These are phyloP conservation scores for Suhomyces bribrorum DNA, from an alignment of 1,139 yeast species.

Conservation along the genomic window DNA sequence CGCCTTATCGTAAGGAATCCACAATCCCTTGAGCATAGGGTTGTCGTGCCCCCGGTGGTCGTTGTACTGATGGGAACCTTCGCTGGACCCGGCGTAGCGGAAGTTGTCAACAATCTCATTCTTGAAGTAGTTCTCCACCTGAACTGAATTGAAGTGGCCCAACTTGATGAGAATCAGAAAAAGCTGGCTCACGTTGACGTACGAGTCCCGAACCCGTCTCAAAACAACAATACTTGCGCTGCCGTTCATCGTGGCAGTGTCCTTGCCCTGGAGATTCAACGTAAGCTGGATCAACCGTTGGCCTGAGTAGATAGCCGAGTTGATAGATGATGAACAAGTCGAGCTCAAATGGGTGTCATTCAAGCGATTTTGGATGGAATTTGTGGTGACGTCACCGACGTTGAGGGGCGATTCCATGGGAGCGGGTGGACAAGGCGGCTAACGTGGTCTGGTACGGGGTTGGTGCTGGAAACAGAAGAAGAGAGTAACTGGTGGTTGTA, in stretches of 20 bases:
- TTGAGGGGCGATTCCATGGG: slow-evolving; percentile 49
- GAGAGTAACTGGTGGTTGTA: slow-evolving; percentile 1
- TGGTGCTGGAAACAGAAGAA: not conserved
- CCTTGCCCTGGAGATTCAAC: slow-evolving; percentile 17
- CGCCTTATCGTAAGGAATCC: slow-evolving; percentile 51
- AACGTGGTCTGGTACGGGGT: not conserved
- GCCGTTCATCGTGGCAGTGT: not conserved
- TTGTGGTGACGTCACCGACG: slow-evolving; percentile 47
- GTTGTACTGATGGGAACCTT: slow-evolving; percentile 21
- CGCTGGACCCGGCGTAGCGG: slow-evolving; percentile 30
- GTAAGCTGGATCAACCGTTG: slow-evolving; percentile 43
- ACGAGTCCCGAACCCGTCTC: slow-evolving; percentile 49
- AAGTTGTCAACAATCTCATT: slow-evolving; percentile 38
- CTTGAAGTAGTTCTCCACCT: slow-evolving; percentile 31
- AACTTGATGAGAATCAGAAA: slow-evolving; percentile 35
- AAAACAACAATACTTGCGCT: slow-evolving; percentile 26
- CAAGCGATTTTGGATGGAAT: slow-evolving; percentile 41
- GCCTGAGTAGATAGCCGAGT: slow-evolving; percentile 40
- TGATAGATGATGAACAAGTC: slow-evolving; percentile 23
- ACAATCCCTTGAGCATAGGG: slow-evolving; percentile 34
- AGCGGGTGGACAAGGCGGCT: not conserved
- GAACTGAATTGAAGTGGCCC: slow-evolving; percentile 27
- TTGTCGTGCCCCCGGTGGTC: slow-evolving; percentile 34
- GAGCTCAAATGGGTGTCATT: slow-evolving; percentile 37
- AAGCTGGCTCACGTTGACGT: slow-evolving; percentile 43